Conservation (phyloP, 352 stramenopile genomes). For the Peronosclerospora sorghi region DNA sequence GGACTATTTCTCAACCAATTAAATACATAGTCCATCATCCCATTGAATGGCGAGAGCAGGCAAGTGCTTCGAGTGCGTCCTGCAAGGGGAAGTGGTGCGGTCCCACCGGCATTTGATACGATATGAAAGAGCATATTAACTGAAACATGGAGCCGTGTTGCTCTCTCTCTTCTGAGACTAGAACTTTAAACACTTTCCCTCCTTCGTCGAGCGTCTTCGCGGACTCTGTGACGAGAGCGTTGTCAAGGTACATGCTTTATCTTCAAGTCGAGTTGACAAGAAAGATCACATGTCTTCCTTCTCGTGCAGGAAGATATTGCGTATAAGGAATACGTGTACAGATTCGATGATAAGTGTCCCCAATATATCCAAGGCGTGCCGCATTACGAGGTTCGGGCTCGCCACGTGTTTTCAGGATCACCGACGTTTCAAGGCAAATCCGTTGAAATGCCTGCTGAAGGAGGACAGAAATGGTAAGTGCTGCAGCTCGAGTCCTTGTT, state of each 20-base stretch:
- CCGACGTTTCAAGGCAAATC: constrained; percentile 71
- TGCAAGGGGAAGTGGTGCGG: constrained; percentile 72
- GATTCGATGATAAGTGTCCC: constrained; percentile 81
- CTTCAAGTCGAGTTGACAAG: neutral
- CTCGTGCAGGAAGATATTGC: constrained; percentile 58
- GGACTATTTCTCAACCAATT: no score
- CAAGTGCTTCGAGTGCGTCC: constrained; percentile 76
- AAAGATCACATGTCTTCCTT: neutral
- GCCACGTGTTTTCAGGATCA: constrained; percentile 73
- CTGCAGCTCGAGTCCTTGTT: neutral
- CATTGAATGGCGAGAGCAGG: constrained; percentile 41
- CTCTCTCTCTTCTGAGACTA: constrained; percentile 11
- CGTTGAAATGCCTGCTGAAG: constrained; percentile 63
- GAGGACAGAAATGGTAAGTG: constrained; percentile 68
- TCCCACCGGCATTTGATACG: neutral
- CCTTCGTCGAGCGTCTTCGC: constrained; percentile 68
- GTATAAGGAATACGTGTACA: constrained; percentile 86
- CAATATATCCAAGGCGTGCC: constrained; percentile 80
- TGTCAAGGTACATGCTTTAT: constrained; percentile 72
- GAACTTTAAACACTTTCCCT: constrained; percentile 77
- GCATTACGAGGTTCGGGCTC: constrained; percentile 72
- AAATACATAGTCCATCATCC: no score
- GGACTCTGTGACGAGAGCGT: constrained; percentile 70
- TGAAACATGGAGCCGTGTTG: no score
- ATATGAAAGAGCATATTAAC: no score